phyloP scores from a whole-genome alignment of 345 rosid species.

The Gynandropsis gynandra region DNA sequence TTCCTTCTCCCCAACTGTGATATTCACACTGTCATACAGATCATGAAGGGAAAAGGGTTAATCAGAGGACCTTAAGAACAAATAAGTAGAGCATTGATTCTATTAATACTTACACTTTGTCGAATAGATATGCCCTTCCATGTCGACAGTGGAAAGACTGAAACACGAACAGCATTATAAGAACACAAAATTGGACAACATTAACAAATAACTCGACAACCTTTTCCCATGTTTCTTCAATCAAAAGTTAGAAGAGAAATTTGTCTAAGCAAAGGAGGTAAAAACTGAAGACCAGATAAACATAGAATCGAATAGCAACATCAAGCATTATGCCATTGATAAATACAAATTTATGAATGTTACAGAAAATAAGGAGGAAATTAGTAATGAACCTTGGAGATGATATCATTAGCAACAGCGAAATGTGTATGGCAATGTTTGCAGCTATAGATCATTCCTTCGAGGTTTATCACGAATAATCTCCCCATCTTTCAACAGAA shows the following conservation, averaged over 20 bases:
- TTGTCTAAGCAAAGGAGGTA: too few relatives aligned
- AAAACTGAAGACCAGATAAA: too few relatives aligned
- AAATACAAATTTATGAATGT: too few relatives aligned
- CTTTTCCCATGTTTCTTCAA: too few relatives aligned
- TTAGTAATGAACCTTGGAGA: constrained; percentile 48
- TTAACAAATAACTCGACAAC: too few relatives aligned
- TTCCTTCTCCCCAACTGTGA: constrained; percentile 53
- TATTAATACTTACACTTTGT: constrained; percentile 51
- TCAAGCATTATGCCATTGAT: too few relatives aligned
- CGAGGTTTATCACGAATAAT: constrained; percentile 45
- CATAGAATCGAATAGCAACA: too few relatives aligned
- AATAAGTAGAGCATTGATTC: constrained; percentile 1
- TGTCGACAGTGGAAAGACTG: constrained; percentile 69
- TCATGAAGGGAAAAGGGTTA: background rate
- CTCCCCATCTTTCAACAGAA: constrained; percentile 54
- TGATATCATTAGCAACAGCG: constrained; percentile 40
- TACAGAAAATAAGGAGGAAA: background rate
- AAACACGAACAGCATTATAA: constrained; percentile 28
- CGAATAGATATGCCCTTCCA: constrained; percentile 77
- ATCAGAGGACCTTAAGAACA: background rate
- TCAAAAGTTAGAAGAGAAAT: too few relatives aligned
- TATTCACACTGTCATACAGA: constrained; percentile 41
- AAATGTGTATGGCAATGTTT: constrained; percentile 69
- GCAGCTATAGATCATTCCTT: constrained; percentile 59
- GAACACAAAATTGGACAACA: too few relatives aligned